These are phyloP conservation scores for Acacia concinna DNA, from an alignment of 331 rosid genomes.

Conservation along the genomic window DNA sequence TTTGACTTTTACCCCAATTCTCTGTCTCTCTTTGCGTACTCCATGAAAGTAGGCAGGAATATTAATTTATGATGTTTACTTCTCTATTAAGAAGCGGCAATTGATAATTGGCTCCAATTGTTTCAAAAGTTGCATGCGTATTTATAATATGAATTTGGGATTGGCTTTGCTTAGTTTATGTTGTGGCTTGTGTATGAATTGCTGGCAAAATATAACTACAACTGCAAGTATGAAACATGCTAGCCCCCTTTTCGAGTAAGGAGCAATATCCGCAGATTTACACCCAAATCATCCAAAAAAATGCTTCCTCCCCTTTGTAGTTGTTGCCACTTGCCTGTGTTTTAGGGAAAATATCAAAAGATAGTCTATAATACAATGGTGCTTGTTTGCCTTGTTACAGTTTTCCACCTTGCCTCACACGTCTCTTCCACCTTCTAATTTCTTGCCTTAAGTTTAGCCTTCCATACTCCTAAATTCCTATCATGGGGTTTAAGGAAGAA, in stretches of 20 bases:
- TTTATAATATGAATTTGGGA: neutral
- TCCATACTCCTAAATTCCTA: neutral
- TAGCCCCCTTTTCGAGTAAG: neutral
- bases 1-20: neutral
- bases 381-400: neutral
- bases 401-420: neutral
- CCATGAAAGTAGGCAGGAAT: neutral
- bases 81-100: neutral
- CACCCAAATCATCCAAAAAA: neutral
- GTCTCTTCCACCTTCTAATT: neutral
- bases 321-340: neutral
- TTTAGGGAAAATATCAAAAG: neutral
- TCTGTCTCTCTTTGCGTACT: neutral
- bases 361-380: neutral
- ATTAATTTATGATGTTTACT: neutral
- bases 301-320: neutral
- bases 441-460: neutral
- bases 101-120: neutral
- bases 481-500: neutral
- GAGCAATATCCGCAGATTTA: neutral
- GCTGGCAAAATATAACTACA: neutral
- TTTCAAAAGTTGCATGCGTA: neutral
- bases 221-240: neutral
- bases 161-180: neutral
- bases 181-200: conserved; percentile 1